Evolutionary conservation across 2,329 filamentous ascomycete species (phyloP).

Genomic region (Fusarium cicatricum): DNA sequence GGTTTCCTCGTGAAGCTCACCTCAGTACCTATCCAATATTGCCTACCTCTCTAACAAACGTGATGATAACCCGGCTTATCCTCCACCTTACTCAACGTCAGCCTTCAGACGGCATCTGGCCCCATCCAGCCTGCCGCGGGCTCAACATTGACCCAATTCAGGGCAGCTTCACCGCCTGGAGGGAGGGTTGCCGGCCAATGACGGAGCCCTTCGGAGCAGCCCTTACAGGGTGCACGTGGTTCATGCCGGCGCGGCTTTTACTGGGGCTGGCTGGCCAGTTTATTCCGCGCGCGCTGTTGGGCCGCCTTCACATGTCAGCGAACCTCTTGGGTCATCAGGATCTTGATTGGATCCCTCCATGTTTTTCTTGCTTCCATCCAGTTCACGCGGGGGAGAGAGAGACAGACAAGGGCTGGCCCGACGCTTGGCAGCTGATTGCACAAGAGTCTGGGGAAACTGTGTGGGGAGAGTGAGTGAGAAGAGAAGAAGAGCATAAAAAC

Average conservation of each 20-base stretch:
- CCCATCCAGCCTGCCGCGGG: slow-evolving; percentile 1
- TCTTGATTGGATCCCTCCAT: slow-evolving; percentile 26
- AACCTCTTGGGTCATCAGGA: background rate
- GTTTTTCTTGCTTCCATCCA: slow-evolving; percentile 4
- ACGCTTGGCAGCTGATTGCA: slow-evolving; percentile 33
- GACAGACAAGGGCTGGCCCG: slow-evolving; percentile 8
- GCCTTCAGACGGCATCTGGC: slow-evolving; percentile 19
- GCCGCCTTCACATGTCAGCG: slow-evolving; percentile 31
- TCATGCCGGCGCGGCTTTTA: slow-evolving; percentile 19
- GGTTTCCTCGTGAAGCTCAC: background rate
- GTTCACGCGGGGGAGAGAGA: background rate
- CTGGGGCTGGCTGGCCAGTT: slow-evolving; percentile 5
- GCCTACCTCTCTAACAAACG: background rate
- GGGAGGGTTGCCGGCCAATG: slow-evolving; percentile 19
- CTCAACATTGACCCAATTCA: slow-evolving; percentile 7
- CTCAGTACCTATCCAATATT: background rate
- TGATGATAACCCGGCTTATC: too few species aligned
- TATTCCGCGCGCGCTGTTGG: slow-evolving; percentile 10
- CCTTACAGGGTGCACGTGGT: slow-evolving; percentile 29
- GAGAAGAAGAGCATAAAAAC: background rate
- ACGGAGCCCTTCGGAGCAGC: background rate
- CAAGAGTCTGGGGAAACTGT: slow-evolving; percentile 36
- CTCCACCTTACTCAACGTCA: too few species aligned
- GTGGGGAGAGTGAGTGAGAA: slow-evolving; percentile 13
- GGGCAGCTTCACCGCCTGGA: slow-evolving; percentile 28